Base-by-base conservation (phyloP, 164 flowering plant genomes). In the Buxus sempervirens region DNA sequence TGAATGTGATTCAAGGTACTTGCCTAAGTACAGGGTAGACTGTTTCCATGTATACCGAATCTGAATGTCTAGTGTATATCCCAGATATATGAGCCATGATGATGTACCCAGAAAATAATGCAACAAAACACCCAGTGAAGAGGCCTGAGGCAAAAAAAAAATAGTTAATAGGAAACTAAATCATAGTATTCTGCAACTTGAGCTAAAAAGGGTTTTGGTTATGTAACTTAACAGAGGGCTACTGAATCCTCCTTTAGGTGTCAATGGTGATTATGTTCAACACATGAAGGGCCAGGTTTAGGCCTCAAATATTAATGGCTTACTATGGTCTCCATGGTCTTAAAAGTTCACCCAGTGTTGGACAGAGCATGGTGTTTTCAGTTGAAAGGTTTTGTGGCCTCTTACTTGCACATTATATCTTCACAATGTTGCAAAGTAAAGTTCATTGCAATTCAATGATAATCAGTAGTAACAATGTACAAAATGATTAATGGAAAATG, bases 1-100 rank as follows among this genome's bases (percentile, higher is more conserved):
- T 9, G 5, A 45, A 20, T 10, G 15, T 9, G 62, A 57, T 28
- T 12, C n/a, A n/a, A n/a, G 24, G 9, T 45, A 73, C 88, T 85
- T 81, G 81, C 98, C 98, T 91, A 54, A 95, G 87, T 23, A 95
- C 89, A 70, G 96, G 98, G 59, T 95, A 95, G 20, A 79, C 96
- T 57, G 98, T 92, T 82, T 89, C 98, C 97, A 90, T 91, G 76
- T 90, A 90, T 62, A 83, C 67, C 19, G 73, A 42, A 20, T 74
- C 72, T 27, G 84, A 73, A 9, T 78, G 79, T 26, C 70, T 63
- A 62, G 81, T 79, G 78, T 91, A 95, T 82, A 84, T 79, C 55
- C 93, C 96, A 0, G 88, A 73, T 1, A 90, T 74, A 74, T 86
- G 96, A 66, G 97, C 97, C 89, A 90, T 85, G 73, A 90, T 85